Conservation (phyloP, 1,284 basidiomycete genomes). For the Ustilago crameri region DNA sequence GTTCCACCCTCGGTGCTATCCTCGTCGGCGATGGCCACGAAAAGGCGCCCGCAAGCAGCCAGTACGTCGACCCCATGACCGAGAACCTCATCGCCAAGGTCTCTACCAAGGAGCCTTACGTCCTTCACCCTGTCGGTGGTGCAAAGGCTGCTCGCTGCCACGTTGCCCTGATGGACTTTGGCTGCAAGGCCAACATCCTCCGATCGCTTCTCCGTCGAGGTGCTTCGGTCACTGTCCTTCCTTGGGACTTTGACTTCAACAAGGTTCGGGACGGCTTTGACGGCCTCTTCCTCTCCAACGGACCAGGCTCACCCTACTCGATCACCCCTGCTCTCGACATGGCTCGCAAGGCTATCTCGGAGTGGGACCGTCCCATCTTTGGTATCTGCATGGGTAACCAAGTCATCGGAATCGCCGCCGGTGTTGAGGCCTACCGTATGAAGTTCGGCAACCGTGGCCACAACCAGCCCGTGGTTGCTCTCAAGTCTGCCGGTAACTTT, state of each 20-base stretch:
- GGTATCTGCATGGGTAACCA: conserved; percentile 91
- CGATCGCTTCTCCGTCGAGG: conserved; percentile 89
- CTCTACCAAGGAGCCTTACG: conserved; percentile 86
- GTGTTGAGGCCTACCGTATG: conserved; percentile 95
- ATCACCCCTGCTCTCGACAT: conserved; percentile 87
- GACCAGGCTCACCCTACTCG: conserved; percentile 91
- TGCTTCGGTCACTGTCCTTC: conserved; percentile 91
- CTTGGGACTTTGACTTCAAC: conserved; percentile 98
- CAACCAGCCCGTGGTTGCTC: conserved; percentile 95
- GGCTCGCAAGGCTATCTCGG: conserved; percentile 77
- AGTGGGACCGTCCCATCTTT: conserved; percentile 94
- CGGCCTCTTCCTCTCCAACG: conserved; percentile 95
- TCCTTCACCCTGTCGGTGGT: conserved; percentile 85
- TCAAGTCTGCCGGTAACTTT: conserved; percentile 82
- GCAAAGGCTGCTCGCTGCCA: conserved; percentile 72
- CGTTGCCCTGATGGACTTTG: conserved; percentile 96
- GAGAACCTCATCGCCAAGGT: conserved; percentile 94
- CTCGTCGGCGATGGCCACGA: conserved; percentile 82
- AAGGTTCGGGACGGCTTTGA: conserved; percentile 86
- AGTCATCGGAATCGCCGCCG: conserved; percentile 94
- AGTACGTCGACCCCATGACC: conserved; percentile 82
- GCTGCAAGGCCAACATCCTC: conserved; percentile 95
- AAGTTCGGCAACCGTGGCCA: conserved; percentile 99
- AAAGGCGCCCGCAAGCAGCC: conserved; percentile 70
- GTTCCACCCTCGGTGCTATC: conserved; percentile 92